Evolutionary conservation across 2,329 filamentous ascomycete species (phyloP).

Genomic region (Cercospora sojina): DNA sequence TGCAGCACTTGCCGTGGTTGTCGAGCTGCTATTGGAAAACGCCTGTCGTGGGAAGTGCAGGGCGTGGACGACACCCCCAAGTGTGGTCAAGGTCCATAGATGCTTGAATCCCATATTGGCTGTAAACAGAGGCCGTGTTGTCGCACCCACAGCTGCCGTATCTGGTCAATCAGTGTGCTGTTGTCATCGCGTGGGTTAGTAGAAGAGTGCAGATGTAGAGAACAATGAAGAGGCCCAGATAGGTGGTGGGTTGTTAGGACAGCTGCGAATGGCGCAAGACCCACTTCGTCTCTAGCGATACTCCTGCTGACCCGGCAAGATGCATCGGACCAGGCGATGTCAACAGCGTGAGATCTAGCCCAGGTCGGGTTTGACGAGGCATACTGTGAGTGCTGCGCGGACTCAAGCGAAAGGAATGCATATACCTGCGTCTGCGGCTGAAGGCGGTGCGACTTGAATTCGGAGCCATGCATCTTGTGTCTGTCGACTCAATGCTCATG

Average conservation of each 20-base stretch:
- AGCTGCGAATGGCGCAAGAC: neutral
- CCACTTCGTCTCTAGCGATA: neutral
- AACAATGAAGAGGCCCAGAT: neutral
- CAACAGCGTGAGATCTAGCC: neutral
- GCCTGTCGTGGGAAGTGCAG: neutral
- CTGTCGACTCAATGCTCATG: neutral
- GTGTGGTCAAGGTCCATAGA: neutral
- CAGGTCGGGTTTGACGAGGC: neutral
- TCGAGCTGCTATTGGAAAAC: neutral
- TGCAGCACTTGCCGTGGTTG: neutral
- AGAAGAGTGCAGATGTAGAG: neutral
- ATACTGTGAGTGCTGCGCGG: neutral
- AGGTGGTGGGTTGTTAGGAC: neutral
- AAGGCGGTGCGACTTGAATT: neutral
- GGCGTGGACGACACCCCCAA: neutral
- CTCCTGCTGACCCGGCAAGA: neutral
- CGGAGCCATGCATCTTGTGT: neutral
- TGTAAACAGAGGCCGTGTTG: neutral
- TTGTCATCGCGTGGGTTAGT: neutral
- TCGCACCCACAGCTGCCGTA: neutral
- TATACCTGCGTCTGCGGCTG: neutral
- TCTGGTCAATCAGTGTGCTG: neutral
- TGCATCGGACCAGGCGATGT: neutral
- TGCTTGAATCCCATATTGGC: neutral
- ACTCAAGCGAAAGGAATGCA: slow-evolving; percentile 6